These are phyloP conservation scores for Cicer judaicum DNA, from an alignment of 306 rosid genomes.

Conservation along the genomic window DNA sequence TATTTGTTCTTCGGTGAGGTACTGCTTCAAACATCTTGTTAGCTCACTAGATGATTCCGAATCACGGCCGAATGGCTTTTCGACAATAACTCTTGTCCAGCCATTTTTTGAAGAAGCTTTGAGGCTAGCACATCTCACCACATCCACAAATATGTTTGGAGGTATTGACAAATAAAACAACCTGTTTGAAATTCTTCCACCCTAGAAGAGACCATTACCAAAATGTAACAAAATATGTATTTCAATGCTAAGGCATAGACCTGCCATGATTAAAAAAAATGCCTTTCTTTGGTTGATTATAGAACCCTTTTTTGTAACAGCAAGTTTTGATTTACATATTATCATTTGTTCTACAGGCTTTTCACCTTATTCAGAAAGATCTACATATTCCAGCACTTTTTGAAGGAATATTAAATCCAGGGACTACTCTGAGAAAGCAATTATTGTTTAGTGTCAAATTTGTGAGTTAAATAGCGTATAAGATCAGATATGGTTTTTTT, in stretches of 20 bases:
- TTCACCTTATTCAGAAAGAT: slow-evolving; percentile 29
- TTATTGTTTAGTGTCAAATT: slow-evolving; percentile 4
- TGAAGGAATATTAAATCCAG: slow-evolving; percentile 14
- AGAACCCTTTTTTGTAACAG: slow-evolving; percentile 11
- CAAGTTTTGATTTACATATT: slow-evolving; percentile 29
- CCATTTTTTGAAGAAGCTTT: slow-evolving; percentile 82
- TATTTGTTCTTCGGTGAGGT: slow-evolving; percentile 90
- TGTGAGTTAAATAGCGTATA: slow-evolving; percentile 26
- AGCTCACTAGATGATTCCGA: slow-evolving; percentile 82
- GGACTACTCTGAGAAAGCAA: slow-evolving; percentile 17
- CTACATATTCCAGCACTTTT: slow-evolving; percentile 1
- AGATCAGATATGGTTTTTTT: background rate
- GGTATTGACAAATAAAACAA: slow-evolving; percentile 91
- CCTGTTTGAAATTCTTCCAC: slow-evolving; percentile 76
- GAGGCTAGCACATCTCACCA: slow-evolving; percentile 78
- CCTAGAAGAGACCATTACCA: slow-evolving; percentile 55
- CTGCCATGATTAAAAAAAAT: slow-evolving; percentile 13
- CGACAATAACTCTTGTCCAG: slow-evolving; percentile 97
- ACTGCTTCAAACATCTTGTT: slow-evolving; percentile 76
- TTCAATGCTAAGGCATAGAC: slow-evolving; percentile 12
- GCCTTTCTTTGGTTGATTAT: slow-evolving; percentile 9
- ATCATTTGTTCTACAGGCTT: slow-evolving; percentile 15
- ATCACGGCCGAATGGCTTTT: slow-evolving; percentile 97
- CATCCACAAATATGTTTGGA: slow-evolving; percentile 91
- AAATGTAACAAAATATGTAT: slow-evolving; percentile 35